Evolutionary conservation across 2,329 filamentous ascomycete species (phyloP).

Genomic region (Xylariales sp.): DNA sequence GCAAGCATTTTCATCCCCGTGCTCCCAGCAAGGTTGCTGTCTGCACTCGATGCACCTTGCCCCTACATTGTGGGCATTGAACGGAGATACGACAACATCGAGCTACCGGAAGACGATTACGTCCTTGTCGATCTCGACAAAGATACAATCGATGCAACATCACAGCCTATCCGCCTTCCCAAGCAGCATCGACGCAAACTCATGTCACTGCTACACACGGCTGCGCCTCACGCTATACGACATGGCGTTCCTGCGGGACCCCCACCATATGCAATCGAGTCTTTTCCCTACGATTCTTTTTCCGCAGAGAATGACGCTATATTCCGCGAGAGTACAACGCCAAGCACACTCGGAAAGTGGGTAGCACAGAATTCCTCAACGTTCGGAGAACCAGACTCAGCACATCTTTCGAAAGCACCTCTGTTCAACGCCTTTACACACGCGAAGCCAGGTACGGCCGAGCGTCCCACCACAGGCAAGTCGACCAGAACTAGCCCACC

Average conservation of each 20-base stretch:
- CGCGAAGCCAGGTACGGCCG: slow-evolving; percentile 63
- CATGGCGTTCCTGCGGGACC: slow-evolving; percentile 85
- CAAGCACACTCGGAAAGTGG: slow-evolving; percentile 76
- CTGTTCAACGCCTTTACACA: slow-evolving; percentile 91
- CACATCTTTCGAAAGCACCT: slow-evolving; percentile 50
- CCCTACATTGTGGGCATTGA: slow-evolving; percentile 97
- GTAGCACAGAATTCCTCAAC: slow-evolving; percentile 84
- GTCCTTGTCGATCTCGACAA: slow-evolving; percentile 91
- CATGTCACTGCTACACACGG: slow-evolving; percentile 78
- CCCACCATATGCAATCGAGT: slow-evolving; percentile 87
- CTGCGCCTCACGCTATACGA: slow-evolving; percentile 82
- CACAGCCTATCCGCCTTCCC: slow-evolving; percentile 72
- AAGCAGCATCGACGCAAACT: slow-evolving; percentile 88
- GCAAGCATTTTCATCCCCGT: slow-evolving; percentile 91
- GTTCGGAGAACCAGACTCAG: slow-evolving; percentile 66
- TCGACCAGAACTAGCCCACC: slow-evolving; percentile 59
- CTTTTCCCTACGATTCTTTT: slow-evolving; percentile 86
- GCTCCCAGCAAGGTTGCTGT: slow-evolving; percentile 79
- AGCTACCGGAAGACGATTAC: slow-evolving; percentile 91
- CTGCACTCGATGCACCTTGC: slow-evolving; percentile 89
- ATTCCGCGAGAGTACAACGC: slow-evolving; percentile 66
- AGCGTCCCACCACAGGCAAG: slow-evolving; percentile 73
- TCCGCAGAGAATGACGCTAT: slow-evolving; percentile 79
- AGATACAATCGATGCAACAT: slow-evolving; percentile 82
- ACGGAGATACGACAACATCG: slow-evolving; percentile 78